phyloP scores from a whole-genome alignment of 73 alveolate species.

The Paramecium pentaurelia region DNA sequence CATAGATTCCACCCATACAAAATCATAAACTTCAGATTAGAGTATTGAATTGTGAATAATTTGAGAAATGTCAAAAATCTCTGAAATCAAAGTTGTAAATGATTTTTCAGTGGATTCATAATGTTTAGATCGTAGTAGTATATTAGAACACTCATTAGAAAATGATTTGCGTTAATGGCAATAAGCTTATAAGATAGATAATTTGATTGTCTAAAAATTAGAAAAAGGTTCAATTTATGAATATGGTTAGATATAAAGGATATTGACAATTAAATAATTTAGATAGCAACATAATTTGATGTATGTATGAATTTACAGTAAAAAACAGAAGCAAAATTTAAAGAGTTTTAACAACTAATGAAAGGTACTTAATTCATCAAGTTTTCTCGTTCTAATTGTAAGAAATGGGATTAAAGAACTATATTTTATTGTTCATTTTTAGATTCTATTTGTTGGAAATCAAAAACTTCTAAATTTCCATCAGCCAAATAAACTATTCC shows the following conservation, averaged over 20 bases:
- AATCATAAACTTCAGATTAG: neutral
- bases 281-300: slow-evolving; percentile 21
- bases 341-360: neutral
- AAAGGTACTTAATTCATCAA: neutral
- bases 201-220: neutral
- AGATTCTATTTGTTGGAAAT: slow-evolving; percentile 4
- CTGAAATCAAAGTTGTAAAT: neutral
- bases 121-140: neutral
- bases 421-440: neutral
- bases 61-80: neutral
- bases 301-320: neutral
- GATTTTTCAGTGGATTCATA: slow-evolving; percentile 27
- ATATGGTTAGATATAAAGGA: neutral
- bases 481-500: neutral
- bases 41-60: neutral
- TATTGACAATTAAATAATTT: neutral
- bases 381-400: neutral
- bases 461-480: neutral
- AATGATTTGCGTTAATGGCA: neutral
- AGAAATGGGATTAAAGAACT: neutral
- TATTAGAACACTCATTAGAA: neutral
- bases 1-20: neutral
- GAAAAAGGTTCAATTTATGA: neutral
- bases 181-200: neutral
- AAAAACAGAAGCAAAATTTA: neutral